phyloP scores from a whole-genome alignment of 768 basidiomycete genomes.

The Pilatotrama ljubarskyi region DNA sequence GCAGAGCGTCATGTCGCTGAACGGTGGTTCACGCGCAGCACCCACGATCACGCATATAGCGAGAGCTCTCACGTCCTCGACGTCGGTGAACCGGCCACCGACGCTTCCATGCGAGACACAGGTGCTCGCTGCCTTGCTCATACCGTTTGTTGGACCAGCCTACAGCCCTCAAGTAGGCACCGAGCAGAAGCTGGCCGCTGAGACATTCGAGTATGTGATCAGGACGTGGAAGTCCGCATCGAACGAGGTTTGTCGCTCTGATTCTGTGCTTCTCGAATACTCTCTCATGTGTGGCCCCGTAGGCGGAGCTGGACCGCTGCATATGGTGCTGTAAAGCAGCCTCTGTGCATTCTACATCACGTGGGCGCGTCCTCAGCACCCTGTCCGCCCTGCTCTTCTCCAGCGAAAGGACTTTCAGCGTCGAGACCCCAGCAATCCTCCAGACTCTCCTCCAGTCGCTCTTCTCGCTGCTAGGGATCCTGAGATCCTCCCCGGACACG shows the following conservation, averaged over 20 bases:
- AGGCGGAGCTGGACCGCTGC: slow-evolving; percentile 56
- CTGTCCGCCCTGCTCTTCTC: slow-evolving; percentile 48
- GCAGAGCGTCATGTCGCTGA: slow-evolving; percentile 42
- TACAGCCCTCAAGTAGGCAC: slow-evolving; percentile 42
- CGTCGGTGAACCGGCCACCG: slow-evolving; percentile 28
- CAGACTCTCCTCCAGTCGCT: slow-evolving; percentile 54
- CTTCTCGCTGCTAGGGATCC: slow-evolving; percentile 48
- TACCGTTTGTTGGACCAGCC: slow-evolving; percentile 50
- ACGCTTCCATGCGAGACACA: slow-evolving; percentile 57
- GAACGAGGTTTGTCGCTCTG: slow-evolving; percentile 46
- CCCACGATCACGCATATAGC: slow-evolving; percentile 49
- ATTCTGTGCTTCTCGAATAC: background rate
- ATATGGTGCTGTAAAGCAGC: slow-evolving; percentile 74
- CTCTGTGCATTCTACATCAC: slow-evolving; percentile 41
- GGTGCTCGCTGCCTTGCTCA: slow-evolving; percentile 58
- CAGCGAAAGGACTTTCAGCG: slow-evolving; percentile 44
- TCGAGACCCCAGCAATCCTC: slow-evolving; percentile 46
- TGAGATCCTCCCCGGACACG: slow-evolving; percentile 30
- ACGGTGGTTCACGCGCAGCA: slow-evolving; percentile 27
- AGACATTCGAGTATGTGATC: slow-evolving; percentile 58
- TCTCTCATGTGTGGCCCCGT: slow-evolving; percentile 15
- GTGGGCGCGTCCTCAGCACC: slow-evolving; percentile 50
- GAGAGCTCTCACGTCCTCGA: slow-evolving; percentile 35
- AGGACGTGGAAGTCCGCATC: slow-evolving; percentile 57
- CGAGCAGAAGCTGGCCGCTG: slow-evolving; percentile 57